Conservation (phyloP, 169 alveolate genomes). For the Babesia microti region DNA sequence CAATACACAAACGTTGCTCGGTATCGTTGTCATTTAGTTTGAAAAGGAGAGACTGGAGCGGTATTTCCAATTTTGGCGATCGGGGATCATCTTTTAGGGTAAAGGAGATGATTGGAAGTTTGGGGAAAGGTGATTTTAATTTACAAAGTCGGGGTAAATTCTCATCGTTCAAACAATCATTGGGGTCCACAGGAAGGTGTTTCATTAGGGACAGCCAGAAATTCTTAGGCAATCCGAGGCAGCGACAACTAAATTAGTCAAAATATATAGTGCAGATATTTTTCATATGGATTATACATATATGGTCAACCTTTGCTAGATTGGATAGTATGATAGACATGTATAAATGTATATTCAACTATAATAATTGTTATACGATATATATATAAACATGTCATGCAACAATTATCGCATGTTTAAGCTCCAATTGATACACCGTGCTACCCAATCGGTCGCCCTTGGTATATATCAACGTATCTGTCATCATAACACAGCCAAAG, state of each 20-base stretch:
- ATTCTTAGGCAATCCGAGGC: conserved; percentile 54
- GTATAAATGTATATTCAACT: too few species aligned
- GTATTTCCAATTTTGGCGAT: conserved; percentile 6
- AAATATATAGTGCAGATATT: too few species aligned
- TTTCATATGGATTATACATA: too few species aligned
- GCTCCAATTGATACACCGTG: too few species aligned
- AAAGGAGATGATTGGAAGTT: conserved; percentile 39
- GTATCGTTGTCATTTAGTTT: conserved; percentile 33
- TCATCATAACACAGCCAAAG: too few species aligned
- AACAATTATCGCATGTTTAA: too few species aligned
- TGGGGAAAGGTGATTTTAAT: conserved; percentile 6
- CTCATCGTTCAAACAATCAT: conserved; percentile 38
- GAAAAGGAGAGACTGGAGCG: conserved; percentile 40
- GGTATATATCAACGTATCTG: too few species aligned
- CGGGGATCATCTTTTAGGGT: conserved; percentile 9
- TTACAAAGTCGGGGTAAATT: conserved; percentile 23
- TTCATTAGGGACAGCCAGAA: conserved; percentile 62
- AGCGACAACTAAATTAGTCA: conserved; percentile 53
- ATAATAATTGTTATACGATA: too few species aligned
- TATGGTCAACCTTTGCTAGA: too few species aligned
- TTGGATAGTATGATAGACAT: too few species aligned
- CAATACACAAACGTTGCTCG: conserved; percentile 29
- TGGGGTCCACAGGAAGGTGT: conserved; percentile 46
- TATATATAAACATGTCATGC: too few species aligned
- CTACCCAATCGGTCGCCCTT: too few species aligned